These are phyloP conservation scores for Candida suzukii DNA, from an alignment of 805 yeast genomes.

Conservation along the genomic window DNA sequence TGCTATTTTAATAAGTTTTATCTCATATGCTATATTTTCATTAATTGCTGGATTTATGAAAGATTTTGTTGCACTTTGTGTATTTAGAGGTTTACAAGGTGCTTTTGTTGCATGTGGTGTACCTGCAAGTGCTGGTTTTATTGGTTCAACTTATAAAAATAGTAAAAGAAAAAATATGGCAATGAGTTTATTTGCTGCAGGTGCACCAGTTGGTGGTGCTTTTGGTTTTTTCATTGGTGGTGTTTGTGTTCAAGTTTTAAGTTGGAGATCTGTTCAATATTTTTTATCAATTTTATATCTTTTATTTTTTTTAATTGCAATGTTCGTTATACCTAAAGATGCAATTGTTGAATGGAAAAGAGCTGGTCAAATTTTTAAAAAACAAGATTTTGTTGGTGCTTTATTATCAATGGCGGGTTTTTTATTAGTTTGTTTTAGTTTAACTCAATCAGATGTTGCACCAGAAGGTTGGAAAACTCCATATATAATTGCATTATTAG, in stretches of 20 bases:
- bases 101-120: conserved; percentile 35
- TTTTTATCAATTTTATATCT: conserved; percentile 33
- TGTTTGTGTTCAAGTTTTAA: conserved; percentile 29
- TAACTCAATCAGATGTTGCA: conserved; percentile 36
- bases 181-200: conserved; percentile 36
- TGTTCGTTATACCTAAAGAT: conserved; percentile 31
- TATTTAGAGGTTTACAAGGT: conserved; percentile 40
- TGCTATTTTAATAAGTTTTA: conserved; percentile 28
- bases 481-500: conserved; percentile 36
- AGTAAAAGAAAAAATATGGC: conserved; percentile 34
- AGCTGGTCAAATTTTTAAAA: conserved; percentile 16
- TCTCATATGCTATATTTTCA: conserved; percentile 24
- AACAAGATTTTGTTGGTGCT: conserved; percentile 37
- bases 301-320: conserved; percentile 13
- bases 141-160: conserved; percentile 34
- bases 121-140: conserved; percentile 41
- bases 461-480: conserved; percentile 38
- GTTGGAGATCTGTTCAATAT: conserved; percentile 36
- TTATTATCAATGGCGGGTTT: conserved; percentile 32
- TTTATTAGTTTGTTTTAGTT: conserved; percentile 34
- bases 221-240: conserved; percentile 38
- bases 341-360: conserved; percentile 17
- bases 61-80: conserved; percentile 28
- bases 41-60: conserved; percentile 31
- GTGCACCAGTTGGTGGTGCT: conserved; percentile 42